Conservation (phyloP, 1,284 basidiomycete species). For the Cryptococcus sp. region DNA sequence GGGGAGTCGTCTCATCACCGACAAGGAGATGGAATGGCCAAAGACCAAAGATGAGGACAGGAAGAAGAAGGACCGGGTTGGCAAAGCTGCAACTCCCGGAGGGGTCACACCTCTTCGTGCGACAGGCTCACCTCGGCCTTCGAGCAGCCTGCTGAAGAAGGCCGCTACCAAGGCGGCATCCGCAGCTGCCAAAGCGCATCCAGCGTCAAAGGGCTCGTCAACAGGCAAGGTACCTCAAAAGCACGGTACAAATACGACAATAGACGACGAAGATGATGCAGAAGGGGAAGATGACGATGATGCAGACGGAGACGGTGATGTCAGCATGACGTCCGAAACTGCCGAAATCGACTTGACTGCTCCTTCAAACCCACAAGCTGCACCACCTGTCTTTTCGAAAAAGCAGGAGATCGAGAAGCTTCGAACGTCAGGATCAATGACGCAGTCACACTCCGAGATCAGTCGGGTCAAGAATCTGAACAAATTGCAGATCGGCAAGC, state of each 20-base stretch:
- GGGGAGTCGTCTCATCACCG: slow-evolving; percentile 79
- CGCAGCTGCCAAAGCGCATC: slow-evolving; percentile 22
- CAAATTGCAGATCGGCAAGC: slow-evolving; percentile 90
- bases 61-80: slow-evolving; percentile 53
- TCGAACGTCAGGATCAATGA: slow-evolving; percentile 97
- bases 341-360: slow-evolving; percentile 54
- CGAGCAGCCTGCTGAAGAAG: slow-evolving; percentile 65
- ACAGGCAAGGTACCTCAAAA: slow-evolving; percentile 60
- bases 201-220: slow-evolving; percentile 26
- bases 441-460: slow-evolving; percentile 95
- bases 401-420: slow-evolving; percentile 99
- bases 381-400: slow-evolving; percentile 74
- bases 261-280: slow-evolving; percentile 37
- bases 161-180: slow-evolving; percentile 69
- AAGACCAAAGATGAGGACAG: slow-evolving; percentile 46
- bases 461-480: slow-evolving; percentile 98
- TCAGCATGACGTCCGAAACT: slow-evolving; percentile 58
- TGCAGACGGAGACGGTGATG: slow-evolving; percentile 59
- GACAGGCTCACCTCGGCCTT: slow-evolving; percentile 31
- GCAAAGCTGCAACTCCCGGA: slow-evolving; percentile 35
- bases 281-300: slow-evolving; percentile 59
- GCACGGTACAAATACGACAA: slow-evolving; percentile 64
- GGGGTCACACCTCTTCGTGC: slow-evolving; percentile 25
- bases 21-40: slow-evolving; percentile 92
- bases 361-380: slow-evolving; percentile 51